These are phyloP conservation scores for Saccharomyces kudriavzevii DNA, from an alignment of 805 yeast genomes.

Conservation along the genomic window DNA sequence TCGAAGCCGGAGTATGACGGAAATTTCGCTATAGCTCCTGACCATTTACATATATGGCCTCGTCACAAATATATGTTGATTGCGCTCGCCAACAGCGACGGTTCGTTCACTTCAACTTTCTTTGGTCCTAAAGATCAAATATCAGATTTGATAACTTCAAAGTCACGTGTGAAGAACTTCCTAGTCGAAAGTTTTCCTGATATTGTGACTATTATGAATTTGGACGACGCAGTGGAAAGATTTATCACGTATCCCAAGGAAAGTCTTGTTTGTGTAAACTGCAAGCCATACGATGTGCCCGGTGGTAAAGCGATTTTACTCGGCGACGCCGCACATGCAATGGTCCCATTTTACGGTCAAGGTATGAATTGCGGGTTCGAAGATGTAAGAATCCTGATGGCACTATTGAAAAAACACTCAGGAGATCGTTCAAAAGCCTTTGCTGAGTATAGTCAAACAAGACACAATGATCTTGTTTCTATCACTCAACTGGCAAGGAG, in stretches of 20 bases:
- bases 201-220: constrained; percentile 62
- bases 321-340: constrained; percentile 93
- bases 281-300: constrained; percentile 58
- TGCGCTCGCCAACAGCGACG: constrained; percentile 78
- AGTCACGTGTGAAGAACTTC: constrained; percentile 42
- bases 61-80: constrained; percentile 78
- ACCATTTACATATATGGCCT: constrained; percentile 92
- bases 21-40: constrained; percentile 52
- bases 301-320: constrained; percentile 55
- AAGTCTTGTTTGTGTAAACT: constrained; percentile 63
- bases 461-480: constrained; percentile 64
- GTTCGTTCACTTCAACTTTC: constrained; percentile 82
- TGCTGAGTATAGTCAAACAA: constrained; percentile 40
- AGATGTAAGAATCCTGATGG: constrained; percentile 65
- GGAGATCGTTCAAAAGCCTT: constrained; percentile 44
- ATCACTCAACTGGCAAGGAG: constrained; percentile 71
- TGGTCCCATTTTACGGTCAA: constrained; percentile 98
- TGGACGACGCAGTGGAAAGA: constrained; percentile 40
- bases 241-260: constrained; percentile 63
- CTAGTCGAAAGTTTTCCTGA: constrained; percentile 62
- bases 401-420: constrained; percentile 34
- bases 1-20: constrained; percentile 18
- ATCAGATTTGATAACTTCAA: constrained; percentile 39
- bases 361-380: constrained; percentile 96
- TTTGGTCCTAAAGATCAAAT: constrained; percentile 73